Evolutionary conservation across 148 eudicot genomes (phyloP).

Genomic region (Rhododendron griersonianum): DNA sequence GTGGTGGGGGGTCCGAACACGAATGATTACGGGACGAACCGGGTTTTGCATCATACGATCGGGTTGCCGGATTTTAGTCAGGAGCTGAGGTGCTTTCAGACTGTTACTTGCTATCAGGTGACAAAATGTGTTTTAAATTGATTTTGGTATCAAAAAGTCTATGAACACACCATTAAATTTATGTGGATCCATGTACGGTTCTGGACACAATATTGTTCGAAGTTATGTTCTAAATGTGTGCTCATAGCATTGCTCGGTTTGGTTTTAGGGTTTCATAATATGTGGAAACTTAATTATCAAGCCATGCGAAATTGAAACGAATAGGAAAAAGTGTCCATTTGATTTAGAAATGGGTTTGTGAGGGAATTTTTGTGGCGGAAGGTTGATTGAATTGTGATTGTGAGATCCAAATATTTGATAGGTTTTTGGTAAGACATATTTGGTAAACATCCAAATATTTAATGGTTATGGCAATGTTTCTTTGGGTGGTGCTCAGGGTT

Average conservation of each 20-base stretch:
- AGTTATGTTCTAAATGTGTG: no score
- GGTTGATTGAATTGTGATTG: not conserved
- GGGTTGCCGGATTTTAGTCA: conserved; percentile 29
- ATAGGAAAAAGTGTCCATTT: not conserved
- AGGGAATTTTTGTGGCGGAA: not conserved
- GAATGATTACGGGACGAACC: conserved; percentile 25
- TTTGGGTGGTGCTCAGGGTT: no score
- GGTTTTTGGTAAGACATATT: not conserved
- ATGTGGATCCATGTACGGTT: not conserved
- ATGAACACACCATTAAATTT: no score
- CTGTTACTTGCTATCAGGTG: conserved; percentile 28
- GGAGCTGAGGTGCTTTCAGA: conserved; percentile 20
- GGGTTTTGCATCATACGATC: conserved; percentile 27
- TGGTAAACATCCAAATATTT: not conserved
- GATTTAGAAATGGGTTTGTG: not conserved
- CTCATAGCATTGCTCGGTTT: no score
- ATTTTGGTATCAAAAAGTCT: not conserved
- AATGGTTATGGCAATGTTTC: not conserved
- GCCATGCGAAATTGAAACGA: not conserved
- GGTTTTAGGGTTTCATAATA: not conserved
- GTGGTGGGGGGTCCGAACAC: conserved; percentile 26
- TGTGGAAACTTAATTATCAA: not conserved
- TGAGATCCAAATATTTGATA: not conserved
- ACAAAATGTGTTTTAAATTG: not conserved
- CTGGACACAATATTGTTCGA: no score